phyloP scores from a whole-genome alignment of 192 early-diverging fungal species.

The Coemansia interrupta region DNA sequence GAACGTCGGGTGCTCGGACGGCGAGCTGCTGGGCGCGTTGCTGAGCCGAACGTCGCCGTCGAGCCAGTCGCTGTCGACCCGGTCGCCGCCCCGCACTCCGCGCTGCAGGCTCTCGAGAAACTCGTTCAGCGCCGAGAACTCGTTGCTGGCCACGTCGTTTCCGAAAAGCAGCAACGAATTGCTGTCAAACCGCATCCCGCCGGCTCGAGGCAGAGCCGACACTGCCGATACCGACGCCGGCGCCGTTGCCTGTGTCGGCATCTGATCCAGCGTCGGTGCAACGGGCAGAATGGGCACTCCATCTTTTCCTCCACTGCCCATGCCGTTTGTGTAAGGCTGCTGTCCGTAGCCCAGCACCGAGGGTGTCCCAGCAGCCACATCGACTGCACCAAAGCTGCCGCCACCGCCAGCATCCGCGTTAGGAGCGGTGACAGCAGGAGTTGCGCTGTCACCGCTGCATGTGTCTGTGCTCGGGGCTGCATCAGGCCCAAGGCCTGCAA shows the following conservation, averaged over 20 bases:
- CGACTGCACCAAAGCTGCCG: too few relatives aligned
- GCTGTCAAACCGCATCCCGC: slow-evolving; percentile 15
- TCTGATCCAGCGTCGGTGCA: too few relatives aligned
- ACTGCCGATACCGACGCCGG: neutral
- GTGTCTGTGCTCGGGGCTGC: neutral
- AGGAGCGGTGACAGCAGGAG: neutral
- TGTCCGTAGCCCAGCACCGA: too few relatives aligned
- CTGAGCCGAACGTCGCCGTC: slow-evolving; percentile 19
- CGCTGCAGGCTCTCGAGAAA: slow-evolving; percentile 49
- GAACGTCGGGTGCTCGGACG: slow-evolving; percentile 26
- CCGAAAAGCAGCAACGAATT: slow-evolving; percentile 39
- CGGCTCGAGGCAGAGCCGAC: neutral
- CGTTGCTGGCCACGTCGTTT: slow-evolving; percentile 43
- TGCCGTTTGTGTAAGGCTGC: too few relatives aligned
- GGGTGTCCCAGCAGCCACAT: too few relatives aligned
- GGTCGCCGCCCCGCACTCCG: slow-evolving; percentile 20
- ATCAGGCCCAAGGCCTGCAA: slow-evolving; percentile 8
- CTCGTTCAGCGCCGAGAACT: slow-evolving; percentile 43
- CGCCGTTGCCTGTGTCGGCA: too few relatives aligned
- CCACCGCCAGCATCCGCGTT: too few relatives aligned
- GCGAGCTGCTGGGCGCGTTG: slow-evolving; percentile 30
- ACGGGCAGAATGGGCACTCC: too few relatives aligned
- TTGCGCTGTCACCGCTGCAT: neutral
- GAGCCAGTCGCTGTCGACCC: slow-evolving; percentile 12
- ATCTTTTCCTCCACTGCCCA: too few relatives aligned